A percentile compares a stretch with the other conserved stretches of the same genome.
These are phyloP conservation scores for Candida multigemmis DNA, from an alignment of 805 yeast genomes.

Conservation along the genomic window DNA sequence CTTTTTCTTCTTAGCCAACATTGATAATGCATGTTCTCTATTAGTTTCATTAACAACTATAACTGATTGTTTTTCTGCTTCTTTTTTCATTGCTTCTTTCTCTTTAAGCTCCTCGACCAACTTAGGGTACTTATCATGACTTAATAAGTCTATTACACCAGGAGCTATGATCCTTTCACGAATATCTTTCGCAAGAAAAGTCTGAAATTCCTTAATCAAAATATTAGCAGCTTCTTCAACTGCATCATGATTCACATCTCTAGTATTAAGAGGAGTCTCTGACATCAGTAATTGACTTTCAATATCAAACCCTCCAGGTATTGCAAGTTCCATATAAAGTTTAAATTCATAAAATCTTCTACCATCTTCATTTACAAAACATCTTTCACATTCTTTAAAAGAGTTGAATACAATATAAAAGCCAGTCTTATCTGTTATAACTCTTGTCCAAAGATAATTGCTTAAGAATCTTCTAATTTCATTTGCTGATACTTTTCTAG, in stretches of 20 bases:
- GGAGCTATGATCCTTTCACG: constrained; percentile 69
- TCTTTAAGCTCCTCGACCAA: constrained; percentile 25
- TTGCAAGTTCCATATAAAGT: constrained; percentile 49
- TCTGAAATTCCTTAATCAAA: constrained; percentile 55
- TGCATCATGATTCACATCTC: constrained; percentile 25
- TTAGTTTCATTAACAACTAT: constrained; percentile 7
- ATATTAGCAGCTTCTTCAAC: constrained; percentile 51
- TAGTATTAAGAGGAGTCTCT: background rate
- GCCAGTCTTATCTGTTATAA: constrained; percentile 56
- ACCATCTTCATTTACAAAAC: constrained; percentile 57
- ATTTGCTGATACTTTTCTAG: constrained; percentile 37
- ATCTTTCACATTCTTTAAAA: constrained; percentile 46
- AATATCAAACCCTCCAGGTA: constrained; percentile 34
- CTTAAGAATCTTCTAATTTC: constrained; percentile 54
- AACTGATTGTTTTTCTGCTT: constrained; percentile 8
- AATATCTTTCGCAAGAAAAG: constrained; percentile 59
- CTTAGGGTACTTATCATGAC: constrained; percentile 51
- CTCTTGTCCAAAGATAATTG: constrained; percentile 57
- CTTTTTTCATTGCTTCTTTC: constrained; percentile 10
- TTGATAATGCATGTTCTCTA: constrained; percentile 17
- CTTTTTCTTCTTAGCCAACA: constrained; percentile 12
- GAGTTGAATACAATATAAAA: constrained; percentile 64
- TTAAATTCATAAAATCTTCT: constrained; percentile 35
- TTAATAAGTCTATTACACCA: constrained; percentile 49
- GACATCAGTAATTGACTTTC: constrained; percentile 1